Percentiles rank a stretch among this genome's conserved stretches.
phyloP scores from a whole-genome alignment of 305 asterid species.

The Rubia occidens region DNA sequence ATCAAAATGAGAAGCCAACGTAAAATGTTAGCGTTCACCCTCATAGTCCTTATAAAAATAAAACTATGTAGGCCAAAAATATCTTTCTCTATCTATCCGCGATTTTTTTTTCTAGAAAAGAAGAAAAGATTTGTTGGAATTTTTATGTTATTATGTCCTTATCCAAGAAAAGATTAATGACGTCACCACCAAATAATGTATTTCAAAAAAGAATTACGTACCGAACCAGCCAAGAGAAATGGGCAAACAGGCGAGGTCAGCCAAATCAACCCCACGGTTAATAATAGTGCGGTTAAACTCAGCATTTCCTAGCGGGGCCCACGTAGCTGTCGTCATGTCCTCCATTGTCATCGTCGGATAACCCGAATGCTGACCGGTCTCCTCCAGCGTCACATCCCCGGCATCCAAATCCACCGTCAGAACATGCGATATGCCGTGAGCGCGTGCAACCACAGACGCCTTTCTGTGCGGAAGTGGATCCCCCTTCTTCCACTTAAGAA shows the following conservation, averaged over 20 bases:
- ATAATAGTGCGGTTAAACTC: slow-evolving; percentile 71
- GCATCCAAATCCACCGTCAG: slow-evolving; percentile 49
- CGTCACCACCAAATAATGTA: neutral
- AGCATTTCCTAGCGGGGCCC: slow-evolving; percentile 64
- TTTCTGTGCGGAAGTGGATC: slow-evolving; percentile 47
- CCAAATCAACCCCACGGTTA: slow-evolving; percentile 71
- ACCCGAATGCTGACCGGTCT: slow-evolving; percentile 40
- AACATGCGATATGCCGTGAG: slow-evolving; percentile 33
- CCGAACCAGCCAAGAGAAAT: slow-evolving; percentile 84
- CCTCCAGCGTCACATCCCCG: slow-evolving; percentile 36
- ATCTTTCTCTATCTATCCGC: no score
- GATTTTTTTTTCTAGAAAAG: no score
- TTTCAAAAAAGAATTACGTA: slow-evolving; percentile 12
- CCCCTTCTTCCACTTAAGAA: slow-evolving; percentile 54
- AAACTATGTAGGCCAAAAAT: no score
- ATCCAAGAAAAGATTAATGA: neutral
- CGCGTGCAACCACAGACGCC: slow-evolving; percentile 82
- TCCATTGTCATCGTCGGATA: slow-evolving; percentile 85
- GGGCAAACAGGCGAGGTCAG: slow-evolving; percentile 73
- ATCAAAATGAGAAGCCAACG: no score
- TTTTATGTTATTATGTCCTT: neutral
- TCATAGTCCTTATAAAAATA: no score
- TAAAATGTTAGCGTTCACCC: no score
- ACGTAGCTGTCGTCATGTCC: slow-evolving; percentile 58
- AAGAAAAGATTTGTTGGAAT: no score